phyloP scores from a whole-genome alignment of 495 filamentous ascomycete genomes.

The Parathielavia hyrcaniae region DNA sequence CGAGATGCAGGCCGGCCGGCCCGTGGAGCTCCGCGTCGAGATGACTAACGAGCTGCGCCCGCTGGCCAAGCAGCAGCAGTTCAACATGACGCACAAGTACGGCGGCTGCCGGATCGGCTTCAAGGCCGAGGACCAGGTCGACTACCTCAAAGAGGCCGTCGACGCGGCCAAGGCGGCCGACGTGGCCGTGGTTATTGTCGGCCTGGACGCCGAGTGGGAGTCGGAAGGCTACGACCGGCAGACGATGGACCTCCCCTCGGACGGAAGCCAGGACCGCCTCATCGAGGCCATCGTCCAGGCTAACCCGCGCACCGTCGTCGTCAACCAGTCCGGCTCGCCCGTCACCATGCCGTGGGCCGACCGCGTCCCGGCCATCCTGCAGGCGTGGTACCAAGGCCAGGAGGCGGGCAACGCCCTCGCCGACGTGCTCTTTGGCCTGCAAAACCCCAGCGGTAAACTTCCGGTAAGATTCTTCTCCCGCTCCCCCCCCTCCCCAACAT shows the following conservation, averaged over 20 bases:
- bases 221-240: constrained; percentile 81
- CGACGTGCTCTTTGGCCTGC: constrained; percentile 78
- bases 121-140: constrained; percentile 60
- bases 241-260: constrained; percentile 68
- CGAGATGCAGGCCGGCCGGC: constrained; percentile 45
- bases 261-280: constrained; percentile 66
- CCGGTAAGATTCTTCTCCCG: constrained; percentile 45
- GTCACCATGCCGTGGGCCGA: constrained; percentile 79
- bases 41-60: constrained; percentile 59
- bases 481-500: constrained; percentile 20
- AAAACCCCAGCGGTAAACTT: constrained; percentile 80
- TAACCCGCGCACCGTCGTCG: constrained; percentile 69
- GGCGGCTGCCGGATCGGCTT: constrained; percentile 78
- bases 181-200: constrained; percentile 72
- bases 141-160: constrained; percentile 66
- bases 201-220: constrained; percentile 81
- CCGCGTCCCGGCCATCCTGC: constrained; percentile 60
- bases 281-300: constrained; percentile 62
- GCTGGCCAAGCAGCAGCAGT: constrained; percentile 43
- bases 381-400: constrained; percentile 78
- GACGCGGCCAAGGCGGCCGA: constrained; percentile 61
- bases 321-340: constrained; percentile 79
- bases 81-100: constrained; percentile 50
- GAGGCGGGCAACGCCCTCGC: constrained; percentile 83
- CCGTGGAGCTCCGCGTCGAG: constrained; percentile 49